Base-by-base conservation (phyloP, 2,329 filamentous ascomycete species). In the Aspergillus neoniger region DNA sequence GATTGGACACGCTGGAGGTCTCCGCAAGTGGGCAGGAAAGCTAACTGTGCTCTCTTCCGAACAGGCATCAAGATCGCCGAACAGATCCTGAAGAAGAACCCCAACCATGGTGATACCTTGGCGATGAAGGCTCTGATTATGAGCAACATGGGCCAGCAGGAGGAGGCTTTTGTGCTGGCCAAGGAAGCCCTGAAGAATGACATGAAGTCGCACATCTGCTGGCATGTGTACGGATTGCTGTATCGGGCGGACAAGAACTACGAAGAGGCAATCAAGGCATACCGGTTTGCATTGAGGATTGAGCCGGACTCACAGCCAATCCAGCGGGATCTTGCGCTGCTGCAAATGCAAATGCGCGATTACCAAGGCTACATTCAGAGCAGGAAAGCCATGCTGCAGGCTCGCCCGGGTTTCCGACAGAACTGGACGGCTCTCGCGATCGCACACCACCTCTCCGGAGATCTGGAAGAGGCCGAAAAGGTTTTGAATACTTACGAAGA, bases 131-230 rank as follows among this genome's bases (percentile, higher is more conserved):
- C 95, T 59, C 83, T 99, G 68, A 97, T 98, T 68, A 86, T 98
- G 78, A 98, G 96, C 77, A 89, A 91, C 48, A 90, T 94, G 78
- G 92, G 92, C 69, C 94, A 96, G 79, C 88, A 89, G 30, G 92
- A 96, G 60, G 95, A 99, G 80, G 96, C 96, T 0, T 99, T 99
- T 76, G 86, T 88, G 49, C 84, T 99, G 61, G 94, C 91, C 72
- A 99, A 97, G 80, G 86, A 92, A 67, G 95, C 96, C 36, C 83
- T 99, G 70, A 92, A 90, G 67, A 92, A 93, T 71, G 93, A 98
- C 76, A 98, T 99, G 93, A 97, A 96, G 82, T 97, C 93, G 71
- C 94, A 98, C 79, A 93, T 99, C 71, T 98, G 93, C 83, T 99
- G 95, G 95, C 96, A 99, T 78, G 95, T 99, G 63, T 99, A 98